Percentiles rank a stretch among this genome's conserved stretches.
phyloP scores from a whole-genome alignment of 352 stramenopile species.

The Pythium biforme region DNA sequence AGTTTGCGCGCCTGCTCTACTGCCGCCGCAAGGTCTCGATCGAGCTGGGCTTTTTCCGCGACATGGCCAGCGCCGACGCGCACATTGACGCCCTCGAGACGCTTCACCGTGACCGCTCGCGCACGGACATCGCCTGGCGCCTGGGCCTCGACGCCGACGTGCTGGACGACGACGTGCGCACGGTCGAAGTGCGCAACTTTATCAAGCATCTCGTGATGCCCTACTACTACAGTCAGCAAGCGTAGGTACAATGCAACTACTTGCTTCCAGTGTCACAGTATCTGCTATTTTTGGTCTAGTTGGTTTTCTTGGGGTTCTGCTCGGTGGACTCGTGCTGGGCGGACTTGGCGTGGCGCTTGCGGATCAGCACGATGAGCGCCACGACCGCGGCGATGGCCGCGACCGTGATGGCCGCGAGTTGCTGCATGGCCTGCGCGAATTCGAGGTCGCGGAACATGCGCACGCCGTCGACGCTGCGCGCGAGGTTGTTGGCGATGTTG shows the following conservation, averaged over 20 bases:
- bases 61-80: conserved; percentile 45
- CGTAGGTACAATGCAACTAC: no score
- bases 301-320: conserved; percentile 23
- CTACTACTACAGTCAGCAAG: conserved; percentile 35
- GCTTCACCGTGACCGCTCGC: conserved; percentile 48
- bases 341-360: conserved; percentile 35
- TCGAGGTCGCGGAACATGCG: conserved; percentile 80
- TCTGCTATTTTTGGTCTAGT: conserved; percentile 5
- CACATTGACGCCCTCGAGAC: conserved; percentile 57
- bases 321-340: conserved; percentile 30
- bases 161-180: conserved; percentile 62
- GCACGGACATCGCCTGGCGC: conserved; percentile 58
- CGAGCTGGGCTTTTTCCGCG: conserved; percentile 59
- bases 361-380: conserved; percentile 44
- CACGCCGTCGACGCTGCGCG: conserved; percentile 75
- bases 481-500: conserved; percentile 91
- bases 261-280: no score
- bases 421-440: conserved; percentile 58
- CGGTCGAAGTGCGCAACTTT: conserved; percentile 72
- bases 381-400: conserved; percentile 43
- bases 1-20: conserved; percentile 68
- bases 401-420: conserved; percentile 51
- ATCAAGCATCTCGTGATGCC: conserved; percentile 69
- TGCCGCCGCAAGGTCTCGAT: conserved; percentile 64
- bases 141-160: conserved; percentile 68